Conservation (phyloP, 2,329 filamentous ascomycete species). For the Paraphaeosphaeria minitans region DNA sequence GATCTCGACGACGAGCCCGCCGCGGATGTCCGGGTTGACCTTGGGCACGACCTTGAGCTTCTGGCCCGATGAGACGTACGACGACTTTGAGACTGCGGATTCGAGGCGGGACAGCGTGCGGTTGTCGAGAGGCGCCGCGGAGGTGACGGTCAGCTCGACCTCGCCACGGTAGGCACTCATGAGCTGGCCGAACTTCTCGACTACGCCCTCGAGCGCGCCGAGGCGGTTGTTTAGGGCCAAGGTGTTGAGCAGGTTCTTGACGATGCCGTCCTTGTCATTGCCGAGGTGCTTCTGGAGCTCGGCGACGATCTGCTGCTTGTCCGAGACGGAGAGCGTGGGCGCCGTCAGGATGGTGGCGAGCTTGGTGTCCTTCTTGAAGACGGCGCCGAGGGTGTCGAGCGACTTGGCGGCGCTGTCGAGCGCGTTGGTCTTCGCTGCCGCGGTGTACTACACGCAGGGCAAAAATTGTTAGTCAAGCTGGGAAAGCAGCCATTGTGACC, state of each 20-base stretch:
- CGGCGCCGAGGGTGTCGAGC: slow-evolving; percentile 69
- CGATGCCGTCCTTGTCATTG: slow-evolving; percentile 72
- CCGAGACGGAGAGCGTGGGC: slow-evolving; percentile 75
- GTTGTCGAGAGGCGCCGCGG: slow-evolving; percentile 86
- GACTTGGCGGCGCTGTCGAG: slow-evolving; percentile 87
- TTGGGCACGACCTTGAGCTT: slow-evolving; percentile 97
- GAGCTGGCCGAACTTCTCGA: slow-evolving; percentile 83
- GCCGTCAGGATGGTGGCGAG: slow-evolving; percentile 75
- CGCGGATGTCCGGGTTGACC: slow-evolving; percentile 93
- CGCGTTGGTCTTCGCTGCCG: slow-evolving; percentile 82
- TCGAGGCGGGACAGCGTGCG: slow-evolving; percentile 87
- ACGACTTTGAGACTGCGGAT: slow-evolving; percentile 83
- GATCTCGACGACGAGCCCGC: slow-evolving; percentile 93
- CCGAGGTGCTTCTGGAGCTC: slow-evolving; percentile 86
- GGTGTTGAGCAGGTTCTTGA: slow-evolving; percentile 92
- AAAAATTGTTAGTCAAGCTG: slow-evolving; percentile 34
- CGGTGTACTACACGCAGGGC: slow-evolving; percentile 75
- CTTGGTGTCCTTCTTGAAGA: slow-evolving; percentile 84
- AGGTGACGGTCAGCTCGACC: slow-evolving; percentile 90
- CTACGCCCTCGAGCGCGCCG: slow-evolving; percentile 78
- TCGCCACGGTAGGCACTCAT: slow-evolving; percentile 91
- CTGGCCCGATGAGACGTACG: slow-evolving; percentile 87
- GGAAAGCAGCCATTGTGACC: slow-evolving; percentile 18
- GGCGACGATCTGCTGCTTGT: slow-evolving; percentile 85
- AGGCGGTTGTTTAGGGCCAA: slow-evolving; percentile 97